Conservation (phyloP, 192 early-diverging fungal genomes). For the Cladochytrium replicatum region DNA sequence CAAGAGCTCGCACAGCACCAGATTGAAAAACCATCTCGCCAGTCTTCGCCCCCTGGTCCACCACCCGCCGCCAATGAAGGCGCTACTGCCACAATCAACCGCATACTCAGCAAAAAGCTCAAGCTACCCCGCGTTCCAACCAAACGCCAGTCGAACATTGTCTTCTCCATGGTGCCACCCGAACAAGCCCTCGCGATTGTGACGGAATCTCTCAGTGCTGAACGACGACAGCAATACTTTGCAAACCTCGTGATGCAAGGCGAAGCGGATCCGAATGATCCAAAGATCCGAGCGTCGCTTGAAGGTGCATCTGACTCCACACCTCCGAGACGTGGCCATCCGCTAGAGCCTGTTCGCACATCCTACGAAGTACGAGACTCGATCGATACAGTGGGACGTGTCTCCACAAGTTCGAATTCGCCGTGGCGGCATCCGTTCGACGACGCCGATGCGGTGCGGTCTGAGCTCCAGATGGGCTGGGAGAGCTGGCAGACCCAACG, state of each 20-base stretch:
- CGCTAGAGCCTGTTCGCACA: too few species aligned
- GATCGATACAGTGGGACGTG: too few species aligned
- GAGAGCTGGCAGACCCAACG: too few species aligned
- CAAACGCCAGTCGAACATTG: slow-evolving; percentile 5
- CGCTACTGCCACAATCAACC: too few species aligned
- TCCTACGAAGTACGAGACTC: too few species aligned
- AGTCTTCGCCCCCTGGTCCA: too few species aligned
- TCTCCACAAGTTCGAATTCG: too few species aligned
- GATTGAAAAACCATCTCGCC: background rate
- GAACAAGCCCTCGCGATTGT: slow-evolving; percentile 17
- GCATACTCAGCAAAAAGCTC: background rate
- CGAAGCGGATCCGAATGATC: background rate
- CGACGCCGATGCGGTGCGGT: too few species aligned
- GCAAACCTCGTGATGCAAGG: slow-evolving; percentile 5
- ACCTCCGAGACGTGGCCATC: too few species aligned
- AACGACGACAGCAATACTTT: slow-evolving; percentile 21
- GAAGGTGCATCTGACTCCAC: slow-evolving; percentile 12
- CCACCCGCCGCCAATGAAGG: too few species aligned
- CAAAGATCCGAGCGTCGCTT: slow-evolving; percentile 6
- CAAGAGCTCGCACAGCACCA: background rate
- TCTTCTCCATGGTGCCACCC: slow-evolving; percentile 17
- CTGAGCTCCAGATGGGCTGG: too few species aligned
- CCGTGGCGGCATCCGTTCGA: too few species aligned
- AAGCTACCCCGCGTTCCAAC: background rate
- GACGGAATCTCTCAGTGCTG: slow-evolving; percentile 10